Evolutionary conservation across 768 basidiomycete species (phyloP).

Genomic region (Lanmaoa rubissima): DNA sequence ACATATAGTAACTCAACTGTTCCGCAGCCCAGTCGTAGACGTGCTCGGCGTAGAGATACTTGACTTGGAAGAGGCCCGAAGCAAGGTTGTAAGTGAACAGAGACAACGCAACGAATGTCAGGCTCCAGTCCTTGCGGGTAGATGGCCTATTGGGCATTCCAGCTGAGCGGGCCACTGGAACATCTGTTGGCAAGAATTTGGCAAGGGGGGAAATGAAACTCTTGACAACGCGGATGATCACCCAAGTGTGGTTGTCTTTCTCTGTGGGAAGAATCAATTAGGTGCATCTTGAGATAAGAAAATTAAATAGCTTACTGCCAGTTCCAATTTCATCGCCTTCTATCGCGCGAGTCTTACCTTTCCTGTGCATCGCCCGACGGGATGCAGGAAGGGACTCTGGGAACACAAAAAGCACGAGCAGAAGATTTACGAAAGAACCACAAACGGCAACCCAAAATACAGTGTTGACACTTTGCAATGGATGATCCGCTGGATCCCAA

Average conservation of each 20-base stretch:
- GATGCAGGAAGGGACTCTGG: conserved; percentile 51
- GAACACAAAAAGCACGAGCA: conserved; percentile 60
- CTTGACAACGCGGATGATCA: conserved; percentile 30
- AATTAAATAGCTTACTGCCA: conserved; percentile 9
- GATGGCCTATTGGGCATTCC: conserved; percentile 64
- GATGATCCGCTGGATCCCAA: conserved; percentile 25
- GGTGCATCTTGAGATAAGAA: background rate
- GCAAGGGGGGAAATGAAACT: conserved; percentile 62
- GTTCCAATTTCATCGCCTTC: conserved; percentile 8
- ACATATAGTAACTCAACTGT: conserved; percentile 75
- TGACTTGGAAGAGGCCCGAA: conserved; percentile 69
- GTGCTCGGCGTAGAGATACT: conserved; percentile 77
- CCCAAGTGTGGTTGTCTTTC: conserved; percentile 8
- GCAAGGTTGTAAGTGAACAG: conserved; percentile 66
- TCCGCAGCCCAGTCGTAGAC: conserved; percentile 67
- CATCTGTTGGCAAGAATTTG: conserved; percentile 61
- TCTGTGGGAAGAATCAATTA: background rate
- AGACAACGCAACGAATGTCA: conserved; percentile 64
- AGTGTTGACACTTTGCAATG: conserved; percentile 39
- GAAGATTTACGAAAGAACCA: conserved; percentile 45
- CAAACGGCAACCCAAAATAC: conserved; percentile 55
- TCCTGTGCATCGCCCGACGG: conserved; percentile 25
- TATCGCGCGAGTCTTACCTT: conserved; percentile 31
- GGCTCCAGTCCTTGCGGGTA: conserved; percentile 64
- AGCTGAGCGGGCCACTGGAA: conserved; percentile 39